Evolutionary conservation across 2,329 filamentous ascomycete species (phyloP), one percentile per base, ranked within the genome.

Genomic region (Pseudogymnoascus verrucosus): DNA sequence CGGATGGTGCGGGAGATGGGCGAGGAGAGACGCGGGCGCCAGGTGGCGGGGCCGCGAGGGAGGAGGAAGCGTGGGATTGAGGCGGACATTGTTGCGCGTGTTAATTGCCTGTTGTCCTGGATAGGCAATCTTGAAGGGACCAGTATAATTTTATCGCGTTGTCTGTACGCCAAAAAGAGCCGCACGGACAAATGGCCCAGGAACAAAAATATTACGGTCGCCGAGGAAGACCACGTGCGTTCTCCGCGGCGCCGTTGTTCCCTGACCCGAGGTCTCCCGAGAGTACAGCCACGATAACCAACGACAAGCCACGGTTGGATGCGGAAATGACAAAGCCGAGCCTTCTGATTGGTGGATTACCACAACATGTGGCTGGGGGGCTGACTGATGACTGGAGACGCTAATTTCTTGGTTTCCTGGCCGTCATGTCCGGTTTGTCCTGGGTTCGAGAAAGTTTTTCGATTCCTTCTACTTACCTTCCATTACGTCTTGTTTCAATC

Each of bases 11-110:
- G 62, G 16, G 65, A 68, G 68, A 19, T 69, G 61, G 63, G 74
- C 71, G 23, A 76, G 69, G 47, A 67, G 19, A 67, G 61, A 11
- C 65, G 65, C 5, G 65, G 64, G 51, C 79, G 79, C 84, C 84
- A 87, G 70, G 86, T 77, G 31, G 79, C 76, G 63, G 82, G 77
- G 68, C 83, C 80, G 66, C 85, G 81, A 3, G 87, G 87, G 42
- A 90, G 81, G n/a, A 90, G 81, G 72, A 89, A 89, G 57, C 82
- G 82, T 31, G 87, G 87, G 66, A 89, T 88, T 66, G 79, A 74
- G 23, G 78, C 75, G n/a, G 78, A 79, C 64, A 47, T 57, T 61
- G 31, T 42, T 42, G 28, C 40, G 64, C 10, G 11, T 51, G 44
- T 26, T 40, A 31, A 26, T 36, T 37, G 40, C 26, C 16, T 42